These are phyloP conservation scores for Chaetothyriales sp. DNA, from an alignment of 2,329 filamentous ascomycete species.

Conservation along the genomic window DNA sequence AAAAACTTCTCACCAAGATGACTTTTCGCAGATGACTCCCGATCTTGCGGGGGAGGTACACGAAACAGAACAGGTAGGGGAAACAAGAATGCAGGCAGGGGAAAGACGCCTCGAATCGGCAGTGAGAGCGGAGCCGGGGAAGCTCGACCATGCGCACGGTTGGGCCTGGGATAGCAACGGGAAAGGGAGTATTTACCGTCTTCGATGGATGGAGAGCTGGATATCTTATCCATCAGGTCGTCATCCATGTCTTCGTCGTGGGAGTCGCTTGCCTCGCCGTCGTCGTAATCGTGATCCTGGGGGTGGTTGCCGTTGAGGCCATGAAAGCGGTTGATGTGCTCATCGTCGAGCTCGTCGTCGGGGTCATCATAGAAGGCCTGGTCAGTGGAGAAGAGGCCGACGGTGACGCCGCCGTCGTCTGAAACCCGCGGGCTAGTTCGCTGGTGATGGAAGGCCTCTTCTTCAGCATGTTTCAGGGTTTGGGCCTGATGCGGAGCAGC, in stretches of 20 bases:
- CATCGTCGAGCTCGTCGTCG: conserved; percentile 49
- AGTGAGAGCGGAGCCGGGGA: conserved; percentile 12
- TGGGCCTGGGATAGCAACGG: conserved; percentile 28
- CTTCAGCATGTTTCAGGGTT: conserved; percentile 62
- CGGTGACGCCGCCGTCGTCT: conserved; percentile 7
- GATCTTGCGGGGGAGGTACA: conserved; percentile 18
- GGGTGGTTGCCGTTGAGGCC: conserved; percentile 9
- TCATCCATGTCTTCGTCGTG: conserved; percentile 61
- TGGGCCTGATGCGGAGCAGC: conserved; percentile 73
- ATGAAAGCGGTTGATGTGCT: conserved; percentile 9
- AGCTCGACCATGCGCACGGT: conserved; percentile 25
- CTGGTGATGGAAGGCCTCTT: conserved; percentile 61
- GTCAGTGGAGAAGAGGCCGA: conserved; percentile 3
- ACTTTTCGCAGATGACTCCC: conserved; percentile 7
- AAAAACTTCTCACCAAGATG: conserved; percentile 37
- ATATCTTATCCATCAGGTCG: conserved; percentile 97
- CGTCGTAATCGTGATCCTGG: conserved; percentile 23
- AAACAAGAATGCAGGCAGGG: conserved; percentile 21
- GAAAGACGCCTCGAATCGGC: conserved; percentile 16
- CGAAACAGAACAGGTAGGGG: conserved; percentile 18
- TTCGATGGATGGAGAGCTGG: conserved; percentile 95
- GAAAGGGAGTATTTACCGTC: conserved; percentile 68
- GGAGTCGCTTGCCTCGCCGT: conserved; percentile 47
- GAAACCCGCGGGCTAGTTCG: conserved; percentile 44
- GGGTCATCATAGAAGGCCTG: conserved; percentile 25